A percentile compares a stretch with the other conserved stretches of the same genome.
phyloP scores from a whole-genome alignment of 2,329 filamentous ascomycete species.

The Eutypa lata region DNA sequence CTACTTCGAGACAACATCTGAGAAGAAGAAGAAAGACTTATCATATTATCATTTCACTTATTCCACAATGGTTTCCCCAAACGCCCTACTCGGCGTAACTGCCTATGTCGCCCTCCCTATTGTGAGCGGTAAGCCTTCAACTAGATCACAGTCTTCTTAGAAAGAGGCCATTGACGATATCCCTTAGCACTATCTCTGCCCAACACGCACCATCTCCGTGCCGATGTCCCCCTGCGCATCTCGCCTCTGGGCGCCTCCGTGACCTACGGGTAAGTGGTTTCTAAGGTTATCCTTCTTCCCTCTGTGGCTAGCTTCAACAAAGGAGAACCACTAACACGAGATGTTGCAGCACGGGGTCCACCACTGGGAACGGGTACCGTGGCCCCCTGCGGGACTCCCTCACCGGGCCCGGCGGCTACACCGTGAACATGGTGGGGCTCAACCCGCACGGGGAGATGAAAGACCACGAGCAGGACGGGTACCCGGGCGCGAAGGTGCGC shows the following conservation, averaged over 20 bases:
- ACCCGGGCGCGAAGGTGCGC: not conserved
- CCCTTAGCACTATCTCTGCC: not conserved
- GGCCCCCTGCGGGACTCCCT: conserved; percentile 17
- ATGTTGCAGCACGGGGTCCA: conserved; percentile 18
- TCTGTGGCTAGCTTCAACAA: too few species aligned
- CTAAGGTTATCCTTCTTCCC: too few species aligned
- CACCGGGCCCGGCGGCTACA: conserved; percentile 8
- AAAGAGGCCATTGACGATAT: too few species aligned
- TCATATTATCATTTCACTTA: not conserved
- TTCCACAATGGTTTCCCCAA: not conserved
- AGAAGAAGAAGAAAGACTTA: too few species aligned
- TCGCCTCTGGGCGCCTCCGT: conserved; percentile 20
- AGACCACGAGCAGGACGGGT: not conserved
- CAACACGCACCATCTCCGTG: not conserved
- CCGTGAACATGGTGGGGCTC: conserved; percentile 8
- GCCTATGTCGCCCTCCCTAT: not conserved
- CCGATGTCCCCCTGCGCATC: conserved; percentile 13
- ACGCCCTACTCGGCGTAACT: not conserved
- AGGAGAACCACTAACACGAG: too few species aligned
- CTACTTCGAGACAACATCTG: too few species aligned
- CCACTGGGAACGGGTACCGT: conserved; percentile 20
- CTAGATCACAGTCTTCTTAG: too few species aligned
- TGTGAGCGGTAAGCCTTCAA: not conserved
- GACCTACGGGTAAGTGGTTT: too few species aligned
- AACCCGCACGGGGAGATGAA: not conserved